Evolutionary conservation across 139 green algal species (phyloP).

Genomic region (Protoeuglena noctilucae): DNA sequence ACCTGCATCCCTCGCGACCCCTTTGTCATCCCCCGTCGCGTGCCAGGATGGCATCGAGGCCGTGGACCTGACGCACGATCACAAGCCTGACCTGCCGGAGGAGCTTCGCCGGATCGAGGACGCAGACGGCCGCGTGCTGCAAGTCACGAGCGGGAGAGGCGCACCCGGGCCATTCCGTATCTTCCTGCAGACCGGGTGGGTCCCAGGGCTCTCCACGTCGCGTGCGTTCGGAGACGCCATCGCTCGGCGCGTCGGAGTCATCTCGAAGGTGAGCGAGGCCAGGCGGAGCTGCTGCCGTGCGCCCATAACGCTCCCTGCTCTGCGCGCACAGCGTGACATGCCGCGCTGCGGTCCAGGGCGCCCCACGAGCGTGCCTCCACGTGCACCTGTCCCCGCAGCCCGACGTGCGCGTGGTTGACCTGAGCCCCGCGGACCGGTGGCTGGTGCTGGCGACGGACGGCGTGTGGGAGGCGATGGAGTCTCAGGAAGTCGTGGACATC

Average conservation of each 20-base stretch:
- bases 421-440: slow-evolving; percentile 26
- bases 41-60: slow-evolving; percentile 14
- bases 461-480: slow-evolving; percentile 44
- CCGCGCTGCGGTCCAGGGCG: slow-evolving; percentile 22
- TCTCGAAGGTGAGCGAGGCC: slow-evolving; percentile 8
- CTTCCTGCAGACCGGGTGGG: too few relatives aligned
- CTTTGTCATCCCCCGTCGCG: too few relatives aligned
- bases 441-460: slow-evolving; percentile 47
- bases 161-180: too few relatives aligned
- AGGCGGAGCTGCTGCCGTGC: too few relatives aligned
- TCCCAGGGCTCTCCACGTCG: too few relatives aligned
- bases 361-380: slow-evolving; percentile 32
- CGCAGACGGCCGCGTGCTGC: slow-evolving; percentile 7
- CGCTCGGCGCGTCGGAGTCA: slow-evolving; percentile 14
- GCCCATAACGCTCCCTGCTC: slow-evolving; percentile 13
- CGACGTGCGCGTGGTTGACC: slow-evolving; percentile 4
- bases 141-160: slow-evolving; percentile 12
- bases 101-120: slow-evolving; percentile 23
- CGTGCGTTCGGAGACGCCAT: background rate
- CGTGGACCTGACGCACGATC: slow-evolving; percentile 25
- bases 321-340: slow-evolving; percentile 9
- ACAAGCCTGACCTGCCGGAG: slow-evolving; percentile 20
- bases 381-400: slow-evolving; percentile 9
- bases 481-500: slow-evolving; percentile 26
- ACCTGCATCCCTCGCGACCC: too few relatives aligned